A percentile compares a stretch with the other conserved stretches of the same genome.
Conservation (phyloP, 306 rosid genomes). For the Gleditsia sinensis region DNA sequence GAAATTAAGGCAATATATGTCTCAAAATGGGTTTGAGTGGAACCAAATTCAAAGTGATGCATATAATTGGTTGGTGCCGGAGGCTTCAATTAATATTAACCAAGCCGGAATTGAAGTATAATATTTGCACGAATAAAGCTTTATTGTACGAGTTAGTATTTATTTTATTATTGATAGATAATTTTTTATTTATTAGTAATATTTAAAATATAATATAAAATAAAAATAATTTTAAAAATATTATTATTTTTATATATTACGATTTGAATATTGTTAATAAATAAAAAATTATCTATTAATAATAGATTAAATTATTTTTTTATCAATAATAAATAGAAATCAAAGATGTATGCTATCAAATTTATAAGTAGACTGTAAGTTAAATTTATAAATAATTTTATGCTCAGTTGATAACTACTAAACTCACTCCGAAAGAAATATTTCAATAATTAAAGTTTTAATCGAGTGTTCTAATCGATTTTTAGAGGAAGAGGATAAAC, state of each 20-base stretch:
- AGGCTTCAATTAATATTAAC: not conserved
- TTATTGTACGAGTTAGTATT: no score
- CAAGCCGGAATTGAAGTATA: not conserved
- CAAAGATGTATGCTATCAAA: not conserved
- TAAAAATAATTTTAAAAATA: no score
- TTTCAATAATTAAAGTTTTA: not conserved
- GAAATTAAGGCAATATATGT: not conserved
- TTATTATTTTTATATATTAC: no score
- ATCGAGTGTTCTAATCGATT: not conserved
- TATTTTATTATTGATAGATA: no score
- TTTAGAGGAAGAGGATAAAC: not conserved
- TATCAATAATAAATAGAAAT: not conserved
- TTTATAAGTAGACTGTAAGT: not conserved
- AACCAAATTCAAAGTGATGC: conserved; percentile 14
- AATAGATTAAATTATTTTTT: no score
- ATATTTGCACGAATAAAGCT: not conserved
- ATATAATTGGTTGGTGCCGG: not conserved
- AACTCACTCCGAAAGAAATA: not conserved
- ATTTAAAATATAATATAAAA: no score
- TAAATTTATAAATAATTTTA: not conserved
- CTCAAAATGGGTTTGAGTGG: not conserved
- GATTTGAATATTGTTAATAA: no score
- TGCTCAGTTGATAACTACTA: not conserved
- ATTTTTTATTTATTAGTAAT: no score
- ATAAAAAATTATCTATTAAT: no score